Percentiles rank a stretch among this genome's conserved stretches.
Evolutionary conservation across 2,329 filamentous ascomycete genomes (phyloP).

Genomic region (Aquanectria penicillioides): DNA sequence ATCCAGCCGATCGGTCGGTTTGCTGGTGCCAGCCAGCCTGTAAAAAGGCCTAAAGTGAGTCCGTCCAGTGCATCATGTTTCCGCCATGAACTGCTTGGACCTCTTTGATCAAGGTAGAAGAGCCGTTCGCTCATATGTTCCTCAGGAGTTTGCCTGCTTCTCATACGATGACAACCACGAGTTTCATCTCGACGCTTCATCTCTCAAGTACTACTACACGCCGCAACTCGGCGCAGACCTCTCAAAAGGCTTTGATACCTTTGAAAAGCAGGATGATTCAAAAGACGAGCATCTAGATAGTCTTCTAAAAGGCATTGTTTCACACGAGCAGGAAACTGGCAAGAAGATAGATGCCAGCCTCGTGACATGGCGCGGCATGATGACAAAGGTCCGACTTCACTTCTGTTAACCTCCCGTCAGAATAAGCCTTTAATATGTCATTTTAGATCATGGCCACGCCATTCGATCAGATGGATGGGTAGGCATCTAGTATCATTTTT

Average conservation of each 20-base stretch:
- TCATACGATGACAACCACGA: slow-evolving; percentile 89
- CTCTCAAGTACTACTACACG: slow-evolving; percentile 89
- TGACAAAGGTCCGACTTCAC: slow-evolving; percentile 80
- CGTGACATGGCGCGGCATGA: slow-evolving; percentile 96
- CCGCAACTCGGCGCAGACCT: slow-evolving; percentile 77
- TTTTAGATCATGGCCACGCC: slow-evolving; percentile 83
- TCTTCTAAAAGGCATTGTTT: slow-evolving; percentile 78
- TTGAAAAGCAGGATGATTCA: slow-evolving; percentile 83
- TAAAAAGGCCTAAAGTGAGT: slow-evolving; percentile 77
- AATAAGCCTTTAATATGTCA: slow-evolving; percentile 23
- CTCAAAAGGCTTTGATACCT: slow-evolving; percentile 82
- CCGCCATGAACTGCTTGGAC: neutral
- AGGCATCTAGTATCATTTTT: slow-evolving; percentile 40
- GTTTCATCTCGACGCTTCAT: slow-evolving; percentile 80
- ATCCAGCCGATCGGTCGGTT: slow-evolving; percentile 79
- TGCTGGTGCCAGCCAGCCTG: slow-evolving; percentile 71
- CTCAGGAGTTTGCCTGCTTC: slow-evolving; percentile 88
- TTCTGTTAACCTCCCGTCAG: neutral
- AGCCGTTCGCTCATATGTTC: slow-evolving; percentile 11
- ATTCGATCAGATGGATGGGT: slow-evolving; percentile 85
- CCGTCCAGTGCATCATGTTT: neutral
- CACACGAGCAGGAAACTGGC: slow-evolving; percentile 75
- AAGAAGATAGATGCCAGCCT: slow-evolving; percentile 79
- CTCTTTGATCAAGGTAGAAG: too few relatives aligned
- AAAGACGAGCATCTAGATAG: slow-evolving; percentile 89